Evolutionary conservation across 1,139 yeast species (phyloP).

Genomic region (Lizanozyma gosingica): DNA sequence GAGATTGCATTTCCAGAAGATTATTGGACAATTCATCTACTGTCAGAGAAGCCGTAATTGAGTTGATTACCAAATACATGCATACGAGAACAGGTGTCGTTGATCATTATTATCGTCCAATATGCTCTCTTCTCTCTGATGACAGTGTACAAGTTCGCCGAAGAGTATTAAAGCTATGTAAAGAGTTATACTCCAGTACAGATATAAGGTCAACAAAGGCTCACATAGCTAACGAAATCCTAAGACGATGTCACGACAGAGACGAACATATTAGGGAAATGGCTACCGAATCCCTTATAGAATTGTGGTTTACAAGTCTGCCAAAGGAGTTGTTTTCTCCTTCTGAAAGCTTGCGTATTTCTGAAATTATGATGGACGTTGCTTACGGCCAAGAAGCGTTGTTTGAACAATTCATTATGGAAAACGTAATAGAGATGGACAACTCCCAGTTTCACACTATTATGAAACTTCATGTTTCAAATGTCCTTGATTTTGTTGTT

Average conservation of each 20-base stretch:
- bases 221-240: constrained; percentile 39
- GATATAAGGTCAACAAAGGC: constrained; percentile 22
- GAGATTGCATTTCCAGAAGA: constrained; percentile 41
- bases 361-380: constrained; percentile 28
- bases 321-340: constrained; percentile 3
- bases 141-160: constrained; percentile 59
- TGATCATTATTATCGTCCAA: constrained; percentile 38
- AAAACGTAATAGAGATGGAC: constrained; percentile 5
- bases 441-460: constrained; percentile 6
- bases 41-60: constrained; percentile 70
- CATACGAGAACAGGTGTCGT: constrained; percentile 34
- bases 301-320: constrained; percentile 34
- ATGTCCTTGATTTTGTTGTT: constrained; percentile 17
- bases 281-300: constrained; percentile 32
- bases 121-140: constrained; percentile 46
- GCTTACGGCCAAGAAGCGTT: constrained; percentile 22
- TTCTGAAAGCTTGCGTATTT: constrained; percentile 3
- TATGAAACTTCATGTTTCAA: constrained; percentile 12
- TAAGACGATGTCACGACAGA: constrained; percentile 58
- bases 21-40: constrained; percentile 57
- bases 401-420: constrained; percentile 26
- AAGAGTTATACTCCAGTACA: constrained; percentile 36
- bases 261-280: constrained; percentile 48
- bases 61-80: constrained; percentile 49
- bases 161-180: constrained; percentile 47